These are phyloP conservation scores for Phyllosticta paracitricarpa DNA, from an alignment of 2,329 filamentous ascomycete species.

Conservation along the genomic window DNA sequence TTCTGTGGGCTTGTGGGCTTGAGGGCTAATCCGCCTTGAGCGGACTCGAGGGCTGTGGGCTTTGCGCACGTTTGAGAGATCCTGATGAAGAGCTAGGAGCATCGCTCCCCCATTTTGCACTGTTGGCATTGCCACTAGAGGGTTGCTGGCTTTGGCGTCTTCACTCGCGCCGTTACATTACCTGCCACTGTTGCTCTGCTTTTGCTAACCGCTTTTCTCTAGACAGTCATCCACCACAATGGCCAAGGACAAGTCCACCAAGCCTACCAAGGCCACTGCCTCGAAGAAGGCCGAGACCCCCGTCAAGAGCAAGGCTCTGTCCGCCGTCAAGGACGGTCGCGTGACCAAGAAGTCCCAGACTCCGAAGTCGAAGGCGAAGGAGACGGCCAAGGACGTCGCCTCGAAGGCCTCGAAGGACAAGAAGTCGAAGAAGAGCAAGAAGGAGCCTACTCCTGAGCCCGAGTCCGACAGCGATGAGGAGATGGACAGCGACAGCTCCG, in stretches of 20 bases:
- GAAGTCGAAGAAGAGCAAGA: constrained; percentile 41
- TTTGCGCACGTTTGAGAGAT: constrained; percentile 32
- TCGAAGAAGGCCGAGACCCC: constrained; percentile 41
- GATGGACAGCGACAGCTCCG: constrained; percentile 20
- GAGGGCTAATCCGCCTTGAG: constrained; percentile 23
- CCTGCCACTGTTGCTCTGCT: not conserved
- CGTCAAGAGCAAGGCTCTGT: constrained; percentile 38
- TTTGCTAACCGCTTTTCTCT: constrained; percentile 7
- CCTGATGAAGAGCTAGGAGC: constrained; percentile 11
- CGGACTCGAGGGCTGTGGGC: constrained; percentile 36
- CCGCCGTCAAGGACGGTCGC: constrained; percentile 54
- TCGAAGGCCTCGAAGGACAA: constrained; percentile 26
- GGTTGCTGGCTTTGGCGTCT: constrained; percentile 11
- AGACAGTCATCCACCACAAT: constrained; percentile 17
- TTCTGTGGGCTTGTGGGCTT: constrained; percentile 39
- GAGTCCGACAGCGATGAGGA: constrained; percentile 23
- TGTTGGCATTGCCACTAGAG: constrained; percentile 5
- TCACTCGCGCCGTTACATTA: constrained; percentile 10
- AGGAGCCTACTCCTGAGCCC: constrained; percentile 38
- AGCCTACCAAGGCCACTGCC: constrained; percentile 44
- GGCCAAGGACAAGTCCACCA: constrained; percentile 25
- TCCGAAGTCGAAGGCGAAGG: constrained; percentile 58
- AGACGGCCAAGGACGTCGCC: constrained; percentile 46
- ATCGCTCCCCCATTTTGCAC: constrained; percentile 6
- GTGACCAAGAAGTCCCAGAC: constrained; percentile 59